Percentiles rank a stretch among this genome's conserved stretches.
Evolutionary conservation across 2,329 filamentous ascomycete species (phyloP).

Genomic region (Fusarium proliferatum): DNA sequence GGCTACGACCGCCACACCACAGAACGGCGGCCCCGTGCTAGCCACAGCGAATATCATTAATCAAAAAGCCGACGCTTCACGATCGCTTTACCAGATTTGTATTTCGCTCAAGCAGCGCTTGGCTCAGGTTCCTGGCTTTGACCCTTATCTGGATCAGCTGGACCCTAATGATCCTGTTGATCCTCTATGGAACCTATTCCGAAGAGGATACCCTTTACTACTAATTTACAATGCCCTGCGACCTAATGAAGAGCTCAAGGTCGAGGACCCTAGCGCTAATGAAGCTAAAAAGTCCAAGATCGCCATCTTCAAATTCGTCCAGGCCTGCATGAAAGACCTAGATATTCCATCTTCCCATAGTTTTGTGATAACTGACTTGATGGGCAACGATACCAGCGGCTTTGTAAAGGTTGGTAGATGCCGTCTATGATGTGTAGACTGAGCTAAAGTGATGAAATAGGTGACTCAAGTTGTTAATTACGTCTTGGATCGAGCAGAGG

Average conservation of each 20-base stretch:
- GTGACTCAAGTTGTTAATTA: constrained; percentile 93
- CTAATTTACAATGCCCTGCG: constrained; percentile 88
- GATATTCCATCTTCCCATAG: constrained; percentile 83
- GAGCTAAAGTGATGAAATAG: constrained; percentile 39
- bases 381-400: constrained; percentile 93
- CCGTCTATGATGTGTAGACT: background rate
- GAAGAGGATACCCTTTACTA: constrained; percentile 85
- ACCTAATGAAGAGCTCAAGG: constrained; percentile 73
- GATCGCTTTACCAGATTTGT: constrained; percentile 96
- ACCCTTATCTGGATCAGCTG: constrained; percentile 77
- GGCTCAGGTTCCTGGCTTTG: constrained; percentile 84
- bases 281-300: constrained; percentile 86
- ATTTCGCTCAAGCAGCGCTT: constrained; percentile 85
- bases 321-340: constrained; percentile 86
- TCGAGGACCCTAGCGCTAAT: constrained; percentile 69
- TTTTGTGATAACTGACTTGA: constrained; percentile 91
- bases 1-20: constrained; percentile 55
- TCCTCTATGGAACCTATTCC: constrained; percentile 87
- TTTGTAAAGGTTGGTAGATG: constrained; percentile 82
- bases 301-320: constrained; percentile 91
- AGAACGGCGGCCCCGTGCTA: constrained; percentile 71
- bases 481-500: constrained; percentile 87
- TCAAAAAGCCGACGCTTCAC: constrained; percentile 89
- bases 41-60: constrained; percentile 97
- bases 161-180: constrained; percentile 82